Percentiles rank a stretch among this genome's conserved stretches.
Conservation (phyloP, 768 basidiomycete species). For the Lyophyllum shimeji region DNA sequence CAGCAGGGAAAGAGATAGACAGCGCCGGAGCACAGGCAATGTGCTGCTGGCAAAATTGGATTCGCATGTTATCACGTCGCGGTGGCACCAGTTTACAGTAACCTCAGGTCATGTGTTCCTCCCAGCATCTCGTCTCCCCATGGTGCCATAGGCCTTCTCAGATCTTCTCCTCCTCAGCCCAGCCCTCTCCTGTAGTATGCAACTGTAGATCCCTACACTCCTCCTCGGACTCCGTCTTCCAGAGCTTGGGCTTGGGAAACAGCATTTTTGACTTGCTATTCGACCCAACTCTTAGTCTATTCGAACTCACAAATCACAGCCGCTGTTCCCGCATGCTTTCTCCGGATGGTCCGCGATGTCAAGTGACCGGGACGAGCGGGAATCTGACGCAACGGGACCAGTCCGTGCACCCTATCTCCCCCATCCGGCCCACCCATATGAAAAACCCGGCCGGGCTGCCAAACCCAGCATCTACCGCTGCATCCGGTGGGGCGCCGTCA, state of each 20-base stretch:
- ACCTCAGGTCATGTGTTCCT: slow-evolving; percentile 9
- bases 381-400: not conserved
- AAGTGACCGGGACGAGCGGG: slow-evolving; percentile 4
- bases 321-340: slow-evolving; percentile 7
- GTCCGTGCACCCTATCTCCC: not conserved
- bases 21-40: no score
- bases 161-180: not conserved
- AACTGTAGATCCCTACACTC: not conserved
- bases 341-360: slow-evolving; percentile 9
- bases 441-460: not conserved
- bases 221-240: not conserved
- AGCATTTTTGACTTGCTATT: not conserved
- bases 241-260: not conserved
- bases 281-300: not conserved
- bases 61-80: slow-evolving; percentile 13
- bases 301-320: not conserved
- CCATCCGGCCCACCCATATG: slow-evolving; percentile 1
- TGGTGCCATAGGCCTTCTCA: not conserved
- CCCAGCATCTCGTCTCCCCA: not conserved
- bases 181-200: not conserved
- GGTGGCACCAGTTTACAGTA: slow-evolving; percentile 10
- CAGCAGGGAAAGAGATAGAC: not conserved
- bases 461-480: not conserved
- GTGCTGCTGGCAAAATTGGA: not conserved
- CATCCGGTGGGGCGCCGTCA: not conserved